phyloP scores from a whole-genome alignment of 208 protist species.

The Trypanosoma mega region DNA sequence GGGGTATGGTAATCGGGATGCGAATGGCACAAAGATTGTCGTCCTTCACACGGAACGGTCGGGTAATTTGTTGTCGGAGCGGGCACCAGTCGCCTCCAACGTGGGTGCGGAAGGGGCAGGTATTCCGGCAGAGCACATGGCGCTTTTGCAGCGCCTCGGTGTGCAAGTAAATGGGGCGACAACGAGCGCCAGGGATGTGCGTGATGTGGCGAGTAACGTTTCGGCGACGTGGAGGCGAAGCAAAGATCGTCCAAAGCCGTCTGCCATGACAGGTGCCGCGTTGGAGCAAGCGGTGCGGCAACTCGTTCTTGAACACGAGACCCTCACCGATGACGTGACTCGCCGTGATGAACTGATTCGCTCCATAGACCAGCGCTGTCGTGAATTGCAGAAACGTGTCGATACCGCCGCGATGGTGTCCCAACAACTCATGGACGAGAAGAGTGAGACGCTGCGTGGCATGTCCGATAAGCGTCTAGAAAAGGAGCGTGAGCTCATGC shows the following conservation, averaged over 20 bases:
- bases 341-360: constrained; percentile 53
- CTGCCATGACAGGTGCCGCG: constrained; percentile 55
- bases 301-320: constrained; percentile 57
- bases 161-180: constrained; percentile 46
- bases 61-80: neutral
- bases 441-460: constrained; percentile 32
- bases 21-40: constrained; percentile 21
- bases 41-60: constrained; percentile 15
- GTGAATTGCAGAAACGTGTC: constrained; percentile 63
- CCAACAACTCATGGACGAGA: constrained; percentile 68
- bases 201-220: constrained; percentile 36
- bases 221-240: constrained; percentile 47
- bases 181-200: constrained; percentile 41
- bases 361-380: constrained; percentile 49
- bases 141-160: constrained; percentile 65
- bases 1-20: neutral
- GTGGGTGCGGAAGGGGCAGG: constrained; percentile 33
- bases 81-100: constrained; percentile 8
- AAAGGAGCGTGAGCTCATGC: constrained; percentile 42
- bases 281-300: constrained; percentile 59
- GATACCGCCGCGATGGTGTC: constrained; percentile 52
- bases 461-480: constrained; percentile 50
- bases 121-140: constrained; percentile 67
- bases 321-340: constrained; percentile 37
- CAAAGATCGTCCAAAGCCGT: constrained; percentile 44